Conservation (phyloP, 495 filamentous ascomycete species). For the Tuber aestivum region DNA sequence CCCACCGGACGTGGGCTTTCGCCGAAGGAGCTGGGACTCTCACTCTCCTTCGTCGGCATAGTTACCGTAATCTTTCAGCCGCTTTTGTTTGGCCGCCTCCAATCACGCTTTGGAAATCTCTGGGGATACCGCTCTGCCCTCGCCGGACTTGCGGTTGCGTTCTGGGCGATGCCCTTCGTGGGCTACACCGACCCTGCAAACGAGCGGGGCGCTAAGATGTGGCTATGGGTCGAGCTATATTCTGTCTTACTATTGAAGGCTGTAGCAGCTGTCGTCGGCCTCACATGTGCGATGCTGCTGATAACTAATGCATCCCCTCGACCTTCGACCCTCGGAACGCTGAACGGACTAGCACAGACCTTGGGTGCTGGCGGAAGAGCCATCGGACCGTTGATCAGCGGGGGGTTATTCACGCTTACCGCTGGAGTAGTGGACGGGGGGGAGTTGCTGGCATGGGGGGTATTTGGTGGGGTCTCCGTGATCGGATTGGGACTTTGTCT, state of each 20-base stretch:
- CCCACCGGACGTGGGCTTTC: slow-evolving; percentile 71
- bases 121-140: slow-evolving; percentile 72
- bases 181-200: slow-evolving; percentile 61
- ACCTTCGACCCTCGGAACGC: slow-evolving; percentile 74
- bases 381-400: slow-evolving; percentile 80
- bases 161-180: slow-evolving; percentile 82
- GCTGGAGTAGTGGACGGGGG: slow-evolving; percentile 66
- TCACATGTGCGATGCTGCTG: slow-evolving; percentile 82
- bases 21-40: slow-evolving; percentile 76
- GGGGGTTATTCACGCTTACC: slow-evolving; percentile 70
- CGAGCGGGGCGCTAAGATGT: slow-evolving; percentile 50
- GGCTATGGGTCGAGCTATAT: slow-evolving; percentile 70
- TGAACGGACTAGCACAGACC: slow-evolving; percentile 92
- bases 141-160: slow-evolving; percentile 75
- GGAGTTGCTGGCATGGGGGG: slow-evolving; percentile 74
- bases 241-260: slow-evolving; percentile 78
- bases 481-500: slow-evolving; percentile 73
- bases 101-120: slow-evolving; percentile 77
- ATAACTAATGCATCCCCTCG: slow-evolving; percentile 90
- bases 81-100: slow-evolving; percentile 69
- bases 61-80: slow-evolving; percentile 86
- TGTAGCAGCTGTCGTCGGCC: slow-evolving; percentile 75
- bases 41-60: slow-evolving; percentile 74
- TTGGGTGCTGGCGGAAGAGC: slow-evolving; percentile 86
- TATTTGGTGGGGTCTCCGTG: slow-evolving; percentile 73